A percentile compares a stretch with the other conserved stretches of the same genome.
phyloP scores from a whole-genome alignment of 106 monocot genomes.

The Acanthochlamys bracteata region DNA sequence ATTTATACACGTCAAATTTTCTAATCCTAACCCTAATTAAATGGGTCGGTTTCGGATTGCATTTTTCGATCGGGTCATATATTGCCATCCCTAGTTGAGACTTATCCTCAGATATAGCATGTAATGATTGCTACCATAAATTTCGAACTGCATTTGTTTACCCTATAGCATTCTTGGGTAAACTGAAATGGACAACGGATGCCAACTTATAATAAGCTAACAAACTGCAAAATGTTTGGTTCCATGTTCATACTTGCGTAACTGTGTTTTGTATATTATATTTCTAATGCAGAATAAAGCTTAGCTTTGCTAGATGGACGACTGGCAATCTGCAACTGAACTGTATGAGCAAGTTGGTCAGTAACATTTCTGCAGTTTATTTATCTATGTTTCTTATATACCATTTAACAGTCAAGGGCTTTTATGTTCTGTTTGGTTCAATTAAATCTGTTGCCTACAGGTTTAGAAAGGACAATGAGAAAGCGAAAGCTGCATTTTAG shows the following conservation, averaged over 20 bases:
- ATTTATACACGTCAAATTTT: too few relatives aligned
- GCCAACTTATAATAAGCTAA: too few relatives aligned
- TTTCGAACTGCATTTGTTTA: too few relatives aligned
- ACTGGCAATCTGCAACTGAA: slow-evolving; percentile 59
- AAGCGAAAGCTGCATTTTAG: slow-evolving; percentile 95
- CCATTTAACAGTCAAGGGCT: not conserved
- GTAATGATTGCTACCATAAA: too few relatives aligned
- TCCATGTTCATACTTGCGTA: not conserved
- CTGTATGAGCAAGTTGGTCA: slow-evolving; percentile 73
- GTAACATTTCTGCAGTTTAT: slow-evolving; percentile 1
- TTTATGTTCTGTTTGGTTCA: slow-evolving; percentile 18
- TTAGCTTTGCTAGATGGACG: slow-evolving; percentile 84
- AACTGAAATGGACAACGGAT: too few relatives aligned
- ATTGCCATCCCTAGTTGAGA: too few relatives aligned
- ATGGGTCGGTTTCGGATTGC: too few relatives aligned
- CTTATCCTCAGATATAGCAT: too few relatives aligned
- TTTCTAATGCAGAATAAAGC: slow-evolving; percentile 42
- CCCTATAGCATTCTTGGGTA: too few relatives aligned
- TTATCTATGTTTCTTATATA: slow-evolving; percentile 2
- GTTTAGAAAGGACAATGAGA: slow-evolving; percentile 59
- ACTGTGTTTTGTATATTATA: not conserved
- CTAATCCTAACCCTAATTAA: too few relatives aligned
- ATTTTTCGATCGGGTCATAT: too few relatives aligned
- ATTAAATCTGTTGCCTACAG: slow-evolving; percentile 76
- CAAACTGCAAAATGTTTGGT: not conserved